Base-by-base conservation (phyloP, 1,139 yeast species). In the Sugiyamaella japonica region DNA sequence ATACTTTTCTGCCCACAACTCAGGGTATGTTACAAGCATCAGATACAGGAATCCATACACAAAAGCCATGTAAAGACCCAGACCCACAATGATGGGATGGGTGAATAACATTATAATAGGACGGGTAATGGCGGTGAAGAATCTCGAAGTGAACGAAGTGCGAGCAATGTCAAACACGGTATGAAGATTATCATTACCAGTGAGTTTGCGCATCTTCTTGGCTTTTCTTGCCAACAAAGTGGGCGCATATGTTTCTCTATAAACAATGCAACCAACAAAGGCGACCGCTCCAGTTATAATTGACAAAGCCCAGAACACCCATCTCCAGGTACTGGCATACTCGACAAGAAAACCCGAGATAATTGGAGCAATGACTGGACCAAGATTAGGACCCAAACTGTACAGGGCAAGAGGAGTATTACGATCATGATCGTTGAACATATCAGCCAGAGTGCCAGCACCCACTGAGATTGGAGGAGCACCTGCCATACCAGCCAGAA, bases 381-480 rank as follows among this genome's bases (percentile, higher is more conserved):
- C 91, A 0, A 80, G 70, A 23, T 63, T 55, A 1, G 89, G 87
- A 25, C 85, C 84, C 29, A 82, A 64, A 0, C 82, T 75, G 66
- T 80, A 84, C n/a, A 81, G 68, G 0, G 85, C 83, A 75, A 84
- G 73, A 1, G 88, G 87, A 32, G 73, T 63, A 48, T 80, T 82
- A 48, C 89, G 73, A 44, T 79, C 75, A 34, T 70, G 63, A 59
- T 81, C 82, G 48, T 73, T 73, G 70, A 78, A 84, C 55, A 83
- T 67, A 64, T 84, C 89, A n/a, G 86, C 85, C 48, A 84, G 66
- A 3, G 83, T 78, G 32, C 89, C 89, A 1, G 86, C 87, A n/a
- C 87, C 86, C n/a, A 83, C 84, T 52, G 83, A 80, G 47, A 84
- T 70, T 0, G 88, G 82, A 1, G 86, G 84, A 54, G 84, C 79